Evolutionary conservation across 805 yeast species (phyloP), one percentile per base, ranked within the genome.

Genomic region (Pichia pseudocactophila): DNA sequence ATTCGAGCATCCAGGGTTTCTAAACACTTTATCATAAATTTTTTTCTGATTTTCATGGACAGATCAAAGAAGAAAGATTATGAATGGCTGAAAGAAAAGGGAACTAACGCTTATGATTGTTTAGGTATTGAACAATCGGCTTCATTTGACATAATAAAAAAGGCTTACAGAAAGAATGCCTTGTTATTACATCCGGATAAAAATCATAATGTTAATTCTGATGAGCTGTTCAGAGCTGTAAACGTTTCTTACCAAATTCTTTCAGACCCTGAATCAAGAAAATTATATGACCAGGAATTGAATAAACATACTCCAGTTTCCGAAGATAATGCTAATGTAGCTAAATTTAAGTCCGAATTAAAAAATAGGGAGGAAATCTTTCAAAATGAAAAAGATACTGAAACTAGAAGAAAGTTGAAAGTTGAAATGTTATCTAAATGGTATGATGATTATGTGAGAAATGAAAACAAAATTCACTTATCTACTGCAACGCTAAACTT

Each of bases 151-250:
- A 47, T 46, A 8, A 47, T 63, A 15, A 48, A 59, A 25, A 55
- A 53, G 27, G 60, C 62, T 2, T 63, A 59, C 39, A 49, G 65
- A 25, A 48, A 46, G 30, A 51, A 53, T 34, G 68, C 66, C 2
- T 44, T 63, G 26, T 26, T 50, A 15, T 45, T 51, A 2, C 68
- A 63, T 40, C 68, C 68, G 2, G 68, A 63, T 49, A 63, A 62
- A 50, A 62, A 63, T 41, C 53, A 55, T 17, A 34, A 56, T 4
- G 34, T 36, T 4, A 47, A 54, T 33, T 61, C 66, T 8, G 53
- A 50, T 34, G 56, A 50, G 30, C 33, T 48, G 36, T 63, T 63
- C 28, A 48, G 61, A 26, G 56, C 53, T 46, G 47, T 61, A 3
- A 40, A 50, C n/a, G 49, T 54, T 10, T 59, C 63, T 28, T 58